Base-by-base conservation (phyloP, 345 rosid species). In the Alliaria petiolata region DNA sequence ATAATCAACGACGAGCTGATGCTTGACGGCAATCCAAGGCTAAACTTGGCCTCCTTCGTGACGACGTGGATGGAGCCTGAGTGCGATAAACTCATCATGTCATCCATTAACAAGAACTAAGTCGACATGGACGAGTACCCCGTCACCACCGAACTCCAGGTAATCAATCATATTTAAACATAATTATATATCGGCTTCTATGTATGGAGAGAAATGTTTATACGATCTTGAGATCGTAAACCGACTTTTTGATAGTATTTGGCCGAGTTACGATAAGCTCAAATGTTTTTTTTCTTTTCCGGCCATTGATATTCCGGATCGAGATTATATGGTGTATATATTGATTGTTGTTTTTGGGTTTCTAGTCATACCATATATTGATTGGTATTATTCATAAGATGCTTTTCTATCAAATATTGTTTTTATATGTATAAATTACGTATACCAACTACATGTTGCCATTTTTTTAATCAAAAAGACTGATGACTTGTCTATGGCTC, bases 21-120 rank as follows among this genome's bases (percentile, higher is more conserved):
- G 95, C 86, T 90, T 5, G 98, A 93, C 6, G 96, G 97, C 8
- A 90, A 86, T 53, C 98, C 98, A 1, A 72, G 97, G 85, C 71
- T 92, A 64, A 90, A 92, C 80, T 79, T 92, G 72, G 98, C 98
- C 5, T 92, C 96, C 5, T 92, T 89, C 42, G 96, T 92, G 58
- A 92, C 96, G 0, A 92, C 98, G 0, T 89, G 96, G 96, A 92
- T 92, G 96, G 96, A 92, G 78, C 96, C 98, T 2, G 98, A 92
- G 77, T 92, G 98, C 16, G 90, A 91, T 55, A 87, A 87, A 84
- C 97, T 91, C 49, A 91, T 91, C 36, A 91, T 91, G 97, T 81
- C 78, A 16, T 67, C 97, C 58, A 76, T 89, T 36, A 92, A 89
- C 90, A 92, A 92, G 82, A 91, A 91, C 85, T 91, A 89, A 47